These are phyloP conservation scores for Globisporangium emineosum DNA, from an alignment of 352 stramenopile genomes.

Conservation along the genomic window DNA sequence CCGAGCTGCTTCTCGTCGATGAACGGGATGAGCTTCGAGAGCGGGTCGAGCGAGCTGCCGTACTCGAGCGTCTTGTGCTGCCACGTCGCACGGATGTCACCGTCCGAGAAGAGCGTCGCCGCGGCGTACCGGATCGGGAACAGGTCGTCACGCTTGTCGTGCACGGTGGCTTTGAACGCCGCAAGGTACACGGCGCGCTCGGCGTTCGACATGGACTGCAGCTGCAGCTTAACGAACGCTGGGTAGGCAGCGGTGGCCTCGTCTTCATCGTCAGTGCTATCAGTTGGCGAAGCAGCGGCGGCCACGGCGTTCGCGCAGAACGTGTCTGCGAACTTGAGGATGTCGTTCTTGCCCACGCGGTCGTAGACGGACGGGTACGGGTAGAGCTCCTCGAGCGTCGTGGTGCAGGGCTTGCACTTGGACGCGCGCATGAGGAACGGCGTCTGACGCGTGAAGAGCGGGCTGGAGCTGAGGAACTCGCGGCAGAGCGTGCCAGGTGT, in stretches of 20 bases:
- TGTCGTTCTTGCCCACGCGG: slow-evolving; percentile 41
- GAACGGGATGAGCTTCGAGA: slow-evolving; percentile 62
- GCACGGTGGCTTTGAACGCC: slow-evolving; percentile 29
- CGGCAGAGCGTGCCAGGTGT: slow-evolving; percentile 84
- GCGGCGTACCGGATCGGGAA: slow-evolving; percentile 83
- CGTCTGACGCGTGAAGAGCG: slow-evolving; percentile 43
- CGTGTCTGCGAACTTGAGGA: slow-evolving; percentile 37
- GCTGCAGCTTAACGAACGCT: slow-evolving; percentile 32
- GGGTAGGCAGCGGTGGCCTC: too few relatives aligned
- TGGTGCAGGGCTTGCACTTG: slow-evolving; percentile 47
- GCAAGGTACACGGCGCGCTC: slow-evolving; percentile 40
- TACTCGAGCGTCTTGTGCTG: slow-evolving; percentile 71
- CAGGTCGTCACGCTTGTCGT: slow-evolving; percentile 50
- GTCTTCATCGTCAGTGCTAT: not conserved
- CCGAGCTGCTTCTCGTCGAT: slow-evolving; percentile 34
- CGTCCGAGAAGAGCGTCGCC: slow-evolving; percentile 73
- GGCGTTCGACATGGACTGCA: slow-evolving; percentile 19
- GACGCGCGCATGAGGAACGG: slow-evolving; percentile 62
- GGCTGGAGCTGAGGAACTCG: slow-evolving; percentile 83
- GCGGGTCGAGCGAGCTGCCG: slow-evolving; percentile 52
- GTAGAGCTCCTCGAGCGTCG: slow-evolving; percentile 74
- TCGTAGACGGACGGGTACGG: slow-evolving; percentile 84
- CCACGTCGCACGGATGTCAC: slow-evolving; percentile 37
- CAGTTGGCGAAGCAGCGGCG: not conserved
- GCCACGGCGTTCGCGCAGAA: slow-evolving; percentile 23